Conservation (phyloP, 1,284 basidiomycete species). For the Phlebopus sp. region DNA sequence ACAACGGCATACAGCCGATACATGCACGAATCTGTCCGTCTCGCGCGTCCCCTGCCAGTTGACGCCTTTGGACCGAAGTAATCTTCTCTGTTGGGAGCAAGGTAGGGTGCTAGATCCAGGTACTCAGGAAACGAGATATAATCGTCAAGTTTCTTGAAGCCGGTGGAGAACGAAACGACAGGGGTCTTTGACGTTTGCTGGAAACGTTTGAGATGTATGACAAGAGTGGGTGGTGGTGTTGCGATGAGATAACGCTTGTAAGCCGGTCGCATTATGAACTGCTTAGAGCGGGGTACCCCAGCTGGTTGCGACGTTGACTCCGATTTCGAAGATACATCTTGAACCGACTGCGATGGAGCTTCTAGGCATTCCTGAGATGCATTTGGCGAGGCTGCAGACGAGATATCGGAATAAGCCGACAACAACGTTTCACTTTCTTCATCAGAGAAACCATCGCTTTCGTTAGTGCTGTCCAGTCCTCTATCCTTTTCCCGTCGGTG, state of each 20-base stretch:
- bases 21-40: constrained; percentile 51
- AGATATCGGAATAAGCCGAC: constrained; percentile 41
- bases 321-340: constrained; percentile 1
- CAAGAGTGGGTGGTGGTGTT: constrained; percentile 82
- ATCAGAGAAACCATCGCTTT: constrained; percentile 44
- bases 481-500: constrained; percentile 20
- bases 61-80: constrained; percentile 40
- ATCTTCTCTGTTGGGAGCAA: constrained; percentile 79
- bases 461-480: constrained; percentile 37
- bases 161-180: constrained; percentile 54
- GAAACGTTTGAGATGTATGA: constrained; percentile 93
- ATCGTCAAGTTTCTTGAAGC: constrained; percentile 86
- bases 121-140: constrained; percentile 85
- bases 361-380: constrained; percentile 23
- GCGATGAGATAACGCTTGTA: constrained; percentile 94
- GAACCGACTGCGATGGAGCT: constrained; percentile 13
- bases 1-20: constrained; percentile 82
- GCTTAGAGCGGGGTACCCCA: constrained; percentile 47
- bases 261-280: constrained; percentile 74
- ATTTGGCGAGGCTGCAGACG: constrained; percentile 37
- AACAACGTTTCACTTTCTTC: constrained; percentile 30
- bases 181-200: constrained; percentile 64
- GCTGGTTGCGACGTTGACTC: constrained; percentile 15
- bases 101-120: constrained; percentile 81
- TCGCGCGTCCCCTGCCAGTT: constrained; percentile 35